Evolutionary conservation across 2,329 filamentous ascomycete genomes (phyloP).

Genomic region (Aphanoascus verrucosus): DNA sequence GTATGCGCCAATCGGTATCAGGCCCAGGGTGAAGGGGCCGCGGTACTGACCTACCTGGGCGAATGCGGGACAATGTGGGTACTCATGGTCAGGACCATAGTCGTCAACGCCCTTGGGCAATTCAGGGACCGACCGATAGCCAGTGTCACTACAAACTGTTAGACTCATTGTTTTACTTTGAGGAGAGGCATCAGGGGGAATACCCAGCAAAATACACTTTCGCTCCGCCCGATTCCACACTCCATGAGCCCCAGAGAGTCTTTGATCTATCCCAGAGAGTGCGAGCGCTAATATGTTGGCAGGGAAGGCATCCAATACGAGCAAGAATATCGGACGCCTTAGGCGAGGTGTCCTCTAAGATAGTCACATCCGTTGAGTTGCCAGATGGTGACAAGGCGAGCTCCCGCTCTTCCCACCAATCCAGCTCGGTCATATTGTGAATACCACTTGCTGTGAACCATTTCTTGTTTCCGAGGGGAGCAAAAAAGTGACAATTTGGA

Average conservation of each 20-base stretch:
- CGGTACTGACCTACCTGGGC: constrained; percentile 66
- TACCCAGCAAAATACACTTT: constrained; percentile 74
- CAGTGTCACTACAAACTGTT: constrained; percentile 58
- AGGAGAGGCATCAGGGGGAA: constrained; percentile 15
- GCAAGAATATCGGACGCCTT: constrained; percentile 49
- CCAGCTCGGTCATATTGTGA: constrained; percentile 70
- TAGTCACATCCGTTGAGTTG: constrained; percentile 22
- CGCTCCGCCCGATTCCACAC: constrained; percentile 58
- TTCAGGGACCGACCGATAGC: constrained; percentile 67
- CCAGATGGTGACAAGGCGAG: constrained; percentile 48
- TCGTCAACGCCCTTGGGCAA: constrained; percentile 56
- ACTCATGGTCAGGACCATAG: constrained; percentile 55
- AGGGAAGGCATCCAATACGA: constrained; percentile 65
- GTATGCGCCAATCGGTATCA: constrained; percentile 92
- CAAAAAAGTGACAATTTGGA: constrained; percentile 77
- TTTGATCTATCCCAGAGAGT: constrained; percentile 56
- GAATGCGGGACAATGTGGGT: constrained; percentile 74
- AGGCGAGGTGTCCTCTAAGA: neutral
- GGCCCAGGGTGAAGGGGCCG: constrained; percentile 79
- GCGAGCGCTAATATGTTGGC: constrained; percentile 69
- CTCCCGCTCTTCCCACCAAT: constrained; percentile 86
- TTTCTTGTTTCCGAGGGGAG: constrained; percentile 66
- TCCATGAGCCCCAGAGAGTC: constrained; percentile 86
- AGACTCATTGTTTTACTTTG: neutral
- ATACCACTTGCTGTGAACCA: constrained; percentile 71